These are phyloP conservation scores for Apiotrichum gamsii DNA, from an alignment of 1,284 basidiomycete genomes.

Conservation along the genomic window DNA sequence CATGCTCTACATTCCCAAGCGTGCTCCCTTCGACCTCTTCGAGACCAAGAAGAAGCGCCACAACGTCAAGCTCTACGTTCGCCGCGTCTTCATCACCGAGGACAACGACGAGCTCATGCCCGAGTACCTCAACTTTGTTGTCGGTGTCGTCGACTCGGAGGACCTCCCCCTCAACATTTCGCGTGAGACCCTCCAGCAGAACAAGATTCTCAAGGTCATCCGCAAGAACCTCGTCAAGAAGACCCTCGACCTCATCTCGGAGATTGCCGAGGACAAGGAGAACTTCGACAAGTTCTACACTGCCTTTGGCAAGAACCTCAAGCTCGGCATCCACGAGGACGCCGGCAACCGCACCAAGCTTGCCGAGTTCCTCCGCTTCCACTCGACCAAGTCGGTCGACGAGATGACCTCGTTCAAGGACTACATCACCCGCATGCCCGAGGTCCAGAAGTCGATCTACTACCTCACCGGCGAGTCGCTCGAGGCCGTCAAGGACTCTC, in stretches of 20 bases:
- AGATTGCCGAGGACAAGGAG: slow-evolving; percentile 99
- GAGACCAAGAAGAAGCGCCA: slow-evolving; percentile 99
- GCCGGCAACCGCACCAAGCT: slow-evolving; percentile 98
- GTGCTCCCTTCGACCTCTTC: slow-evolving; percentile 97
- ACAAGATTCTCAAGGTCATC: slow-evolving; percentile 92
- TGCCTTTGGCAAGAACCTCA: slow-evolving; percentile 93
- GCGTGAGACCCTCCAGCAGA: slow-evolving; percentile 99
- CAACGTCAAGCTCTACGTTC: slow-evolving; percentile 99
- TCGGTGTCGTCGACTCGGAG: slow-evolving; percentile 99
- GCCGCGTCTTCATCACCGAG: slow-evolving; percentile 99
- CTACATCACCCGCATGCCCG: slow-evolving; percentile 99
- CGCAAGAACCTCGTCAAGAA: slow-evolving; percentile 96
- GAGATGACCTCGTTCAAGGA: slow-evolving; percentile 95
- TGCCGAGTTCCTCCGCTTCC: slow-evolving; percentile 98
- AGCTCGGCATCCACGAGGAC: slow-evolving; percentile 99
- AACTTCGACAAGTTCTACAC: slow-evolving; percentile 95
- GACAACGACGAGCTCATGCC: slow-evolving; percentile 99
- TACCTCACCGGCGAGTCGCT: slow-evolving; percentile 99
- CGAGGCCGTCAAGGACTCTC: slow-evolving; percentile 82
- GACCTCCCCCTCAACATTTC: slow-evolving; percentile 99
- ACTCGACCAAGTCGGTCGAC: slow-evolving; percentile 89
- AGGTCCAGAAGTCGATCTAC: slow-evolving; percentile 98
- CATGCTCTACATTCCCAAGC: slow-evolving; percentile 94
- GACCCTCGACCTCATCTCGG: slow-evolving; percentile 87
- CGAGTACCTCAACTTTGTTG: slow-evolving; percentile 99